A percentile compares a stretch with the other conserved stretches of the same genome.
Evolutionary conservation across 2,329 filamentous ascomycete genomes (phyloP).

Genomic region (Calonectria fujianensis): DNA sequence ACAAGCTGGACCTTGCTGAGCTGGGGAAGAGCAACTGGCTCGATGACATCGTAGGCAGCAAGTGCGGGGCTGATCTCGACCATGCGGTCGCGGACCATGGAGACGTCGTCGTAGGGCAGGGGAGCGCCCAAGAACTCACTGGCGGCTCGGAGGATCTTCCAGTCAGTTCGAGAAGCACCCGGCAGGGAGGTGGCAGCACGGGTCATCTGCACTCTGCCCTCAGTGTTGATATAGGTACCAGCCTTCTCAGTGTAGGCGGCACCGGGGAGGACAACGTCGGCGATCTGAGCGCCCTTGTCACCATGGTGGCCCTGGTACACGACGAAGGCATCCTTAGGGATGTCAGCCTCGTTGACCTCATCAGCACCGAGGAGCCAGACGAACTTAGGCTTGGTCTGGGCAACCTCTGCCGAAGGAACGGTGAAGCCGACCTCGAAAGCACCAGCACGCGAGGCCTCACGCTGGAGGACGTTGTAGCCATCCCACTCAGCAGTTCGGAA

Average conservation of each 20-base stretch:
- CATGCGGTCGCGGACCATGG: slow-evolving; percentile 93
- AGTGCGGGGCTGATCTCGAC: slow-evolving; percentile 94
- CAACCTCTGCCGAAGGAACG: slow-evolving; percentile 86
- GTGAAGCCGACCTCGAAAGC: slow-evolving; percentile 98
- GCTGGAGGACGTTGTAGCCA: slow-evolving; percentile 97
- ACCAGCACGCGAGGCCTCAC: slow-evolving; percentile 91
- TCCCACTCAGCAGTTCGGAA: slow-evolving; percentile 96
- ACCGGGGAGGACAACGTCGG: slow-evolving; percentile 94
- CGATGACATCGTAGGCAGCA: slow-evolving; percentile 91
- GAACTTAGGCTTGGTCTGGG: slow-evolving; percentile 92
- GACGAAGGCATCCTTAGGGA: slow-evolving; percentile 96
- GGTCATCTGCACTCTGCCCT: slow-evolving; percentile 95
- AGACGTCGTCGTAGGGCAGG: slow-evolving; percentile 94
- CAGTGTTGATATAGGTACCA: slow-evolving; percentile 97
- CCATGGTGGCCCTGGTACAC: slow-evolving; percentile 99
- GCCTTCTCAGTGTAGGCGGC: slow-evolving; percentile 98
- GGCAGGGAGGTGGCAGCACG: slow-evolving; percentile 91
- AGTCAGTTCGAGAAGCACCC: slow-evolving; percentile 94
- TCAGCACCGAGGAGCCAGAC: slow-evolving; percentile 98
- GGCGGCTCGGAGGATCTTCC: slow-evolving; percentile 97
- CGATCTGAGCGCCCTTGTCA: slow-evolving; percentile 92
- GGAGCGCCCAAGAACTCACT: slow-evolving; percentile 93
- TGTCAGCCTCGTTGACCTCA: slow-evolving; percentile 88
- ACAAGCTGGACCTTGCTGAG: slow-evolving; percentile 96
- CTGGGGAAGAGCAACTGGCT: slow-evolving; percentile 82